These are phyloP conservation scores for Zarea fungicola DNA, from an alignment of 2,329 filamentous ascomycete genomes.

Conservation along the genomic window DNA sequence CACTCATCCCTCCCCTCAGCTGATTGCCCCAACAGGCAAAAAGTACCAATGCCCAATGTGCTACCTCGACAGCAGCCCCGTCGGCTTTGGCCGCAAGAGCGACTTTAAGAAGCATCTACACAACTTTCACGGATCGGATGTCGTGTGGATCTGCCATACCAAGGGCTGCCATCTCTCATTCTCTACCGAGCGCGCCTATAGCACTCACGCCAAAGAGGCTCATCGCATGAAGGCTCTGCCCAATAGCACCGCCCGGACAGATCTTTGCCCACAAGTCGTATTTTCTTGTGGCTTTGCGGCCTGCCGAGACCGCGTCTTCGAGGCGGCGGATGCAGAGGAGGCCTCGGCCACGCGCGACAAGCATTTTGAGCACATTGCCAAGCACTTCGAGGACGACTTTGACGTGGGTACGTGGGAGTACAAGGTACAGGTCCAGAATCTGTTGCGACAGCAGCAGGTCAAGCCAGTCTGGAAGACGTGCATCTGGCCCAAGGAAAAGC, in stretches of 20 bases:
- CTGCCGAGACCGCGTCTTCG: conserved; percentile 39
- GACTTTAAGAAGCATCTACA: conserved; percentile 46
- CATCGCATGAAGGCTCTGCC: conserved; percentile 38
- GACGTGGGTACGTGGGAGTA: conserved; percentile 41
- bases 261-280: conserved; percentile 39
- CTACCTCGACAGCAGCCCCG: conserved; percentile 39
- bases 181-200: conserved; percentile 40
- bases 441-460: conserved; percentile 38
- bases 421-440: conserved; percentile 38
- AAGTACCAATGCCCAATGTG: conserved; percentile 43
- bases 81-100: conserved; percentile 42
- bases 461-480: conserved; percentile 42
- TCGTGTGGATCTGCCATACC: conserved; percentile 39
- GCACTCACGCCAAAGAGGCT: conserved; percentile 38
- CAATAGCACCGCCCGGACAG: conserved; percentile 35
- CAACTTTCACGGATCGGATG: conserved; percentile 40
- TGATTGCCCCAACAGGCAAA: conserved; percentile 33
- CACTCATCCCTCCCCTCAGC: conserved; percentile 32
- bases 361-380: conserved; percentile 43
- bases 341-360: conserved; percentile 34
- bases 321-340: conserved; percentile 32
- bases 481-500: conserved; percentile 40
- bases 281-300: conserved; percentile 39
- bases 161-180: conserved; percentile 38
- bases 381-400: conserved; percentile 40